A percentile compares a stretch with the other conserved stretches of the same genome.
Evolutionary conservation across 2,329 filamentous ascomycete species (phyloP).

Genomic region (Dactylellina leptospora): DNA sequence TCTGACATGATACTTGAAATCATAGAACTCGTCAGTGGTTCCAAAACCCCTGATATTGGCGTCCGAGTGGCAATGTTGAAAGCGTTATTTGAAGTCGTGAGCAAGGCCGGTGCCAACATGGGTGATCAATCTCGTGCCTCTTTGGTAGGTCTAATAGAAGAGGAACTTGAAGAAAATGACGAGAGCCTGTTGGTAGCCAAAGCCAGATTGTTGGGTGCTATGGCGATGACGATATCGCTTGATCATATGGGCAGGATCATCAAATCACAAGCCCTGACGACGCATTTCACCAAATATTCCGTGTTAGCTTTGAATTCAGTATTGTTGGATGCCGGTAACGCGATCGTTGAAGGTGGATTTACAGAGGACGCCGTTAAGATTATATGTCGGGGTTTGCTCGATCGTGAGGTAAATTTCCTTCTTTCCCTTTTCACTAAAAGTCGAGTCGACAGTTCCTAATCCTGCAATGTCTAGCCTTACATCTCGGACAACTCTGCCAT

Average conservation of each 20-base stretch:
- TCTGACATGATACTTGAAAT: constrained; percentile 25
- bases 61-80: constrained; percentile 97
- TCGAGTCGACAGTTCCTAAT: constrained; percentile 16
- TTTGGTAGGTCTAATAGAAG: constrained; percentile 89
- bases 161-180: constrained; percentile 78
- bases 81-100: constrained; percentile 93
- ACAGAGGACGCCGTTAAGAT: constrained; percentile 78
- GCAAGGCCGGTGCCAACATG: constrained; percentile 94
- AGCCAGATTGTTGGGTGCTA: constrained; percentile 84
- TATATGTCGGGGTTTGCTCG: constrained; percentile 79
- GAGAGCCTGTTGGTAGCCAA: constrained; percentile 75
- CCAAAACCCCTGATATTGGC: constrained; percentile 84
- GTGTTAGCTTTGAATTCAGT: constrained; percentile 89
- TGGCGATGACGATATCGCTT: constrained; percentile 83
- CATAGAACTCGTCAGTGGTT: constrained; percentile 89
- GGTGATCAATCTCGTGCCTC: constrained; percentile 84
- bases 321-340: constrained; percentile 78
- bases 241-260: constrained; percentile 71
- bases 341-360: constrained; percentile 72
- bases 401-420: constrained; percentile 72
- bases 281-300: constrained; percentile 78
- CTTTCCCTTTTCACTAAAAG: background rate
- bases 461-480: constrained; percentile 69
- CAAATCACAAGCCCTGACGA: constrained; percentile 80
- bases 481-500: constrained; percentile 88